These are phyloP conservation scores for Yamadazyma diddensiae DNA, from an alignment of 1,139 yeast species.

Conservation along the genomic window DNA sequence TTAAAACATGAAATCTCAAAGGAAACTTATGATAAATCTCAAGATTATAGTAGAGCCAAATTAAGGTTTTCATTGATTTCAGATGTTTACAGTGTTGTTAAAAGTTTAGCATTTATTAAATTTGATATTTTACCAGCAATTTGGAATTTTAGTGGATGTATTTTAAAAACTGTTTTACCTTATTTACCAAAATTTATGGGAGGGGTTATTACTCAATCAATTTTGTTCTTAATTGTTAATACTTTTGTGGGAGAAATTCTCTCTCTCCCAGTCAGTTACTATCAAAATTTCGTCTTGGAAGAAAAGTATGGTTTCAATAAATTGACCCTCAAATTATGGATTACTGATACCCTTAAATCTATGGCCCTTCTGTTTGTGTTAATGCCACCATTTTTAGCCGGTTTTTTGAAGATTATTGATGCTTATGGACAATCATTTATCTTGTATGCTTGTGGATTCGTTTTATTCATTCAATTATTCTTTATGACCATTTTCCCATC, in stretches of 20 bases:
- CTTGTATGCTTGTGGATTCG: constrained; percentile 70
- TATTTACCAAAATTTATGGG: constrained; percentile 44
- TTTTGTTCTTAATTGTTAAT: constrained; percentile 52
- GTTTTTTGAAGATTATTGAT: constrained; percentile 76
- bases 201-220: constrained; percentile 64
- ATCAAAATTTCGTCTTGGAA: constrained; percentile 82
- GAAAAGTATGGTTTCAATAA: constrained; percentile 93
- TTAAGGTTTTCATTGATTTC: constrained; percentile 64
- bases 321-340: constrained; percentile 67
- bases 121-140: constrained; percentile 65
- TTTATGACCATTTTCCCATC: constrained; percentile 76
- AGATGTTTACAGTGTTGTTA: constrained; percentile 48
- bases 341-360: constrained; percentile 66
- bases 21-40: constrained; percentile 76
- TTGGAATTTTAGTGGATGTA: constrained; percentile 55
- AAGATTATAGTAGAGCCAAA: constrained; percentile 80
- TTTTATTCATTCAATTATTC: constrained; percentile 67
- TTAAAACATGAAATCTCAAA: constrained; percentile 63
- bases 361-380: constrained; percentile 51
- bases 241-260: constrained; percentile 48
- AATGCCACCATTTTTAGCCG: constrained; percentile 72
- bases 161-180: constrained; percentile 30
- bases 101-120: constrained; percentile 57
- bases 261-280: constrained; percentile 68
- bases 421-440: constrained; percentile 78